A percentile compares a stretch with the other conserved stretches of the same genome.
phyloP scores from a whole-genome alignment of 208 protist species.

The Acanthamoeba healyi region DNA sequence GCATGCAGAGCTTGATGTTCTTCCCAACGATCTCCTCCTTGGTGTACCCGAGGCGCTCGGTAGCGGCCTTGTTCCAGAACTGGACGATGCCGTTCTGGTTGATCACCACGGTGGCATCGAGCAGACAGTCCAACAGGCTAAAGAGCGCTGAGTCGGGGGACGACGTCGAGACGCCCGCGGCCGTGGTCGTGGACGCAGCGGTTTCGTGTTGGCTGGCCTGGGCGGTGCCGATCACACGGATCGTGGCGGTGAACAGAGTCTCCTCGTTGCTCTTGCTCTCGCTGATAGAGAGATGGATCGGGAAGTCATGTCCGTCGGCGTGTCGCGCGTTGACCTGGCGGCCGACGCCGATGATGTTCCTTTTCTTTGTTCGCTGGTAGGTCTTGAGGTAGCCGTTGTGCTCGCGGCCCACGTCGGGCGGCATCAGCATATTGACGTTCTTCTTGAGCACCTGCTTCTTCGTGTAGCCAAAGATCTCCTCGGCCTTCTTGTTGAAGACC shows the following conservation, averaged over 20 bases:
- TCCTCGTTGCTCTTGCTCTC: conserved; percentile 9
- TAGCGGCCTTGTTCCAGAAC: conserved; percentile 67
- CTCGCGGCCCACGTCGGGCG: conserved; percentile 71
- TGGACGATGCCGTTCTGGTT: conserved; percentile 44
- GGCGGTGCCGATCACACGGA: neutral
- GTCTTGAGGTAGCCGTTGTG: conserved; percentile 86
- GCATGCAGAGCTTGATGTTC: conserved; percentile 74
- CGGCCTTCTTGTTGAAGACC: conserved; percentile 80
- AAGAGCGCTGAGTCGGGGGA: conserved; percentile 11
- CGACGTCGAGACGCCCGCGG: no score
- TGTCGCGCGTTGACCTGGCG: conserved; percentile 64
- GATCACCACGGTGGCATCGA: conserved; percentile 70
- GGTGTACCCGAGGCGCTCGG: neutral
- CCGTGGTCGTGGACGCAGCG: neutral
- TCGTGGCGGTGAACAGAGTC: conserved; percentile 33
- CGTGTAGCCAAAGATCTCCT: conserved; percentile 63
- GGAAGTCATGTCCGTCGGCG: conserved; percentile 72
- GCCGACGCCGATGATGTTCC: conserved; percentile 80
- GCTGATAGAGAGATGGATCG: conserved; percentile 74
- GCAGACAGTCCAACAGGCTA: conserved; percentile 23
- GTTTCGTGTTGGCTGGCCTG: neutral
- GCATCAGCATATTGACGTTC: conserved; percentile 88
- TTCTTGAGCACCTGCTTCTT: conserved; percentile 85
- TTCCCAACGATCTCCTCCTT: conserved; percentile 70
- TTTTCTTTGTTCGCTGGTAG: conserved; percentile 82